Conservation (phyloP, 164 flowering plant genomes). For the Aristolochia californica region DNA sequence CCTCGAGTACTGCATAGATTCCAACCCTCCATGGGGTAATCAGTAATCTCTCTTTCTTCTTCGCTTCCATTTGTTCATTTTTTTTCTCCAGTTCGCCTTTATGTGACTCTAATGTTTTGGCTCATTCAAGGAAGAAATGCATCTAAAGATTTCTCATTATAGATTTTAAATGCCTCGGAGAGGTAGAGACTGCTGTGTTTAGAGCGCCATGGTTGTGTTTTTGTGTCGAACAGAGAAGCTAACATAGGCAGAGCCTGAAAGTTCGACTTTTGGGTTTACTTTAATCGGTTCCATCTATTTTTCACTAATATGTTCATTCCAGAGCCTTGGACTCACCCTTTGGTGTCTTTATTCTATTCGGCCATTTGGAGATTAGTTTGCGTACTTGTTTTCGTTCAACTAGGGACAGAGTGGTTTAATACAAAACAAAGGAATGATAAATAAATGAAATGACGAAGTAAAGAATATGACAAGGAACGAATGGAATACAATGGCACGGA, state of each 20-base stretch:
- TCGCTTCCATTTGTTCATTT: slow-evolving; percentile 1
- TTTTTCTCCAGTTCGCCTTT: slow-evolving; percentile 1
- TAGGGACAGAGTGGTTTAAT: no score
- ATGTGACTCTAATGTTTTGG: not conserved
- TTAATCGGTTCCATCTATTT: no score
- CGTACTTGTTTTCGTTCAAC: no score
- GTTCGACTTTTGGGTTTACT: no score
- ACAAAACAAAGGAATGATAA: no score
- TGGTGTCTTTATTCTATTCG: no score
- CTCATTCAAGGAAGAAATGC: not conserved
- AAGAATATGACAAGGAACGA: no score
- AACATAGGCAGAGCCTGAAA: not conserved
- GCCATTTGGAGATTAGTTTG: no score
- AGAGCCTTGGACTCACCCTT: no score
- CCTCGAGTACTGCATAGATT: slow-evolving; percentile 89
- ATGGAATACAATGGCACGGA: no score
- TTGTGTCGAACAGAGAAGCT: not conserved
- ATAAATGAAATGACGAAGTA: no score
- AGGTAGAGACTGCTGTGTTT: not conserved
- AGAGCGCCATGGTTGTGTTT: not conserved
- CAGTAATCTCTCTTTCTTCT: slow-evolving; percentile 3
- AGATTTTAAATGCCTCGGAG: not conserved
- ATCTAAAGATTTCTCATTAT: not conserved
- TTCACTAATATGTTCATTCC: no score
- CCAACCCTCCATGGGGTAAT: slow-evolving; percentile 91